Base-by-base conservation (phyloP, 176 grass and related monocot genomes). In the Panicum miliaceum region DNA sequence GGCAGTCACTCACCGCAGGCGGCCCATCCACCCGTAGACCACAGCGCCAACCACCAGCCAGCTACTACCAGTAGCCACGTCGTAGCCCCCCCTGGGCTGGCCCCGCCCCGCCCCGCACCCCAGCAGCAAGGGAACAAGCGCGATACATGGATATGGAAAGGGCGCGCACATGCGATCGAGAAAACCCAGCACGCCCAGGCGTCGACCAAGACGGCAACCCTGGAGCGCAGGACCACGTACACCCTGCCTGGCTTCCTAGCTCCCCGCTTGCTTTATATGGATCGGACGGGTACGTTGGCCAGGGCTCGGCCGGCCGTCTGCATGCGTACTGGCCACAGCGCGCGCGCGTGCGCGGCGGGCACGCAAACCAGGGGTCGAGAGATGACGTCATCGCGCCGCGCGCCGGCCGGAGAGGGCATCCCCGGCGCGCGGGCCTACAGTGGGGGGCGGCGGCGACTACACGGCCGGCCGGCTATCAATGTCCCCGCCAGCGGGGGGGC, bases 151-250 rank as follows among this genome's bases (percentile, higher is more conserved):
- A 84, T 64, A 73, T 56, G 60, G 79, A 73, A 86, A 79, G 78
- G 76, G 34, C 34, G 16, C 54, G 43, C 88, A 81, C 88, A 71
- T 85, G 77, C 48, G 34, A 66, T 58, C 54, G 46, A 43, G 46
- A n/a, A 63, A 47, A 47, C 48, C 64, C n/a, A n/a, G n/a, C 22
- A 72, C 22, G 47, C 25, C 36, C 5, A 64, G 52, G 59, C 78
- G 36, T 85, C 20, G 73, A 58, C 73, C 82, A 64, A 90, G 72
- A 69, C 51, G 81, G 91, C 87, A 92, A 78, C 81, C 91, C 77
- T 87, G 84, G 87, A 82, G 48, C 10, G 58, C 57, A 74, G 81
- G 63, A 92, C 71, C 80, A 77, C 68, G 37, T 63, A 51, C 56
- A 36, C 71, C 42, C 40, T 48, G 12, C 56, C 8, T 59, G 11